Evolutionary conservation across 2,329 filamentous ascomycete species (phyloP).

Genomic region (Monosporascus sp.): DNA sequence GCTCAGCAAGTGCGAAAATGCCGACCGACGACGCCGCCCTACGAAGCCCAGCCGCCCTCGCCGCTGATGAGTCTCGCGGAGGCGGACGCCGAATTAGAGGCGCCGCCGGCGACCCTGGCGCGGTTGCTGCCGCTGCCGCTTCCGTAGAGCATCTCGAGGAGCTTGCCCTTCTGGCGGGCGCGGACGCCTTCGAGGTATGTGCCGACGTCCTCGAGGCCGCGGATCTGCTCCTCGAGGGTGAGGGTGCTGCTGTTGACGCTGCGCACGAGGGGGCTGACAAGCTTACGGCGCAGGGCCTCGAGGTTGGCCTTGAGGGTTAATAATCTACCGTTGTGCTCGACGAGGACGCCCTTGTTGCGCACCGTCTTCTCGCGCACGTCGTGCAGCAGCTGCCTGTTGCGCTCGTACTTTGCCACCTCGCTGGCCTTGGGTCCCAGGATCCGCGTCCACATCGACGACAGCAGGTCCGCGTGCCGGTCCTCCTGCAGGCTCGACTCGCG

Average conservation of each 20-base stretch:
- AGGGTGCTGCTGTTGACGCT: constrained; percentile 63
- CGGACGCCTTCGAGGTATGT: constrained; percentile 70
- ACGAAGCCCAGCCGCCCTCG: too few species aligned
- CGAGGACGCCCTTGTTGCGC: constrained; percentile 78
- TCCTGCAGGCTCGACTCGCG: constrained; percentile 81
- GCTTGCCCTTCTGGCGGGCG: constrained; percentile 73
- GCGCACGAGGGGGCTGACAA: constrained; percentile 78
- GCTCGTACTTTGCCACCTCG: constrained; percentile 83
- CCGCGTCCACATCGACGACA: constrained; percentile 79
- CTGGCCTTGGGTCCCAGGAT: constrained; percentile 72
- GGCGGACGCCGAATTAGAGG: too few species aligned
- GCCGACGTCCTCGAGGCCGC: constrained; percentile 74
- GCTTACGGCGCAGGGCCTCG: constrained; percentile 74
- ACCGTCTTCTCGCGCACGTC: constrained; percentile 79
- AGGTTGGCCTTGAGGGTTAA: constrained; percentile 80
- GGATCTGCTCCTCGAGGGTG: constrained; percentile 79
- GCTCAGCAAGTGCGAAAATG: too few species aligned
- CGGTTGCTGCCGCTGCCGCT: constrained; percentile 24
- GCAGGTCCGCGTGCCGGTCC: constrained; percentile 71
- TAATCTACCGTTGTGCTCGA: constrained; percentile 81
- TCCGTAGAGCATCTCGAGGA: constrained; percentile 76
- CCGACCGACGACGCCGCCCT: too few species aligned
- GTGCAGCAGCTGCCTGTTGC: constrained; percentile 74
- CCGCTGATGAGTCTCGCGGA: too few species aligned
- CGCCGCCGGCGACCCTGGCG: background rate